These are phyloP conservation scores for Jaenimonas drosophilae DNA, from an alignment of 208 protist genomes.

Conservation along the genomic window DNA sequence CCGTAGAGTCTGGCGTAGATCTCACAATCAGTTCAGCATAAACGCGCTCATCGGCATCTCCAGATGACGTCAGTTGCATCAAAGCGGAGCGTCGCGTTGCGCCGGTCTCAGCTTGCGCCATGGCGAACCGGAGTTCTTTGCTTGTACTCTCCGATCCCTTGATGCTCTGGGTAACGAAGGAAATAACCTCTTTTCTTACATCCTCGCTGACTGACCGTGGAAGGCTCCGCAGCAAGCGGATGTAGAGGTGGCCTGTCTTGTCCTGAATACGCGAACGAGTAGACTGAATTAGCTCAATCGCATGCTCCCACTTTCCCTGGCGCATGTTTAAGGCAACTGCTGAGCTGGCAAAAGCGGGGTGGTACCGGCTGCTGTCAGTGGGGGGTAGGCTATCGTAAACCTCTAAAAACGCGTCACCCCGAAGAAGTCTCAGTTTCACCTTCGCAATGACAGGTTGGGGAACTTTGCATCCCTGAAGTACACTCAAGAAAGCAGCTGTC, in stretches of 20 bases:
- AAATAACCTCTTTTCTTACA: conserved; percentile 17
- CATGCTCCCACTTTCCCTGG: conserved; percentile 49
- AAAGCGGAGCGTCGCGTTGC: conserved; percentile 25
- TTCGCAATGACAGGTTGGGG: conserved; percentile 11
- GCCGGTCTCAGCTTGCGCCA: conserved; percentile 40
- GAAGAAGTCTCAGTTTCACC: conserved; percentile 11
- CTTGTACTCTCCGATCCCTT: conserved; percentile 12
- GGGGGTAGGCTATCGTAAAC: conserved; percentile 10
- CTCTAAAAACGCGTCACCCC: conserved; percentile 14
- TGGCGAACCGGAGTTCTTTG: conserved; percentile 33
- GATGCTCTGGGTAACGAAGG: conserved; percentile 26
- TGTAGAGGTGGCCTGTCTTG: conserved; percentile 24
- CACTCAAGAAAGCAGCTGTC: background rate
- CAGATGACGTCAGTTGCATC: conserved; percentile 38
- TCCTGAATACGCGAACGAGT: no score
- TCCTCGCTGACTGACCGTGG: conserved; percentile 18
- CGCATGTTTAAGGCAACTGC: conserved; percentile 13
- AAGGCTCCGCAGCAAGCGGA: conserved; percentile 23
- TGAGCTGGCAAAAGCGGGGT: conserved; percentile 18
- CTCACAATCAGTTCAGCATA: conserved; percentile 64
- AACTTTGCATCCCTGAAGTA: conserved; percentile 12
- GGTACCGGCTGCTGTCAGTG: conserved; percentile 8
- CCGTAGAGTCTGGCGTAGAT: conserved; percentile 28
- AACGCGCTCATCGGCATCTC: conserved; percentile 60
- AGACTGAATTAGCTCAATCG: conserved; percentile 37